These are phyloP conservation scores for Aspergillus texensis DNA, from an alignment of 2,329 filamentous ascomycete genomes.

Conservation along the genomic window DNA sequence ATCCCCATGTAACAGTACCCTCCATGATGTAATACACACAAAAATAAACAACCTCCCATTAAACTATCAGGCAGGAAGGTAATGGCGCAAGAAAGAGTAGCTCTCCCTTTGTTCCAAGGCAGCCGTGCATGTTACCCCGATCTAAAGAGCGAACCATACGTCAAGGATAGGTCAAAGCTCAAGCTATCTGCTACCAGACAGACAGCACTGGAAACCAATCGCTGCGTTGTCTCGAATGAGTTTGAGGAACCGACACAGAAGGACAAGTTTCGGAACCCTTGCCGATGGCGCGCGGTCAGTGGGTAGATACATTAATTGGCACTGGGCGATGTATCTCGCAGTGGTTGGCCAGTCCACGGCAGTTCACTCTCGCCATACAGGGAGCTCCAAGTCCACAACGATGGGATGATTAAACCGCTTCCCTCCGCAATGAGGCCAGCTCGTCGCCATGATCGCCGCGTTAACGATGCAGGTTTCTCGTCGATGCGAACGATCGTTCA, in stretches of 20 bases:
- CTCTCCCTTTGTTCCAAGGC: constrained; percentile 13
- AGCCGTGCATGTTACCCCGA: constrained; percentile 12
- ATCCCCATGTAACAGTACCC: background rate
- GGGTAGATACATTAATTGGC: background rate
- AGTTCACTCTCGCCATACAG: constrained; percentile 13
- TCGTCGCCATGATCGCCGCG: constrained; percentile 71
- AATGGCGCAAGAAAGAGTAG: background rate
- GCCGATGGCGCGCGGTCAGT: background rate
- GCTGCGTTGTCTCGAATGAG: constrained; percentile 2
- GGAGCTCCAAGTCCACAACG: constrained; percentile 78
- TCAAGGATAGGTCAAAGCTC: constrained; percentile 19
- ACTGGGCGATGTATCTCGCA: background rate
- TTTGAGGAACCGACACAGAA: background rate
- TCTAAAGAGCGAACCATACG: constrained; percentile 9
- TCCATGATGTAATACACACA: constrained; percentile 4
- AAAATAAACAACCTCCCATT: background rate
- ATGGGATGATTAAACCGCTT: constrained; percentile 76
- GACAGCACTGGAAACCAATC: constrained; percentile 11
- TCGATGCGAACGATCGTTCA: constrained; percentile 37
- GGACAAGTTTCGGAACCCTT: background rate
- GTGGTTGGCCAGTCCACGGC: background rate
- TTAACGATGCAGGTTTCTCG: constrained; percentile 79
- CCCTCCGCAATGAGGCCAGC: constrained; percentile 62
- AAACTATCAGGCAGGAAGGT: background rate
- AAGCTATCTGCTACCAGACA: constrained; percentile 13